These are phyloP conservation scores for Alternaria sp. DNA, from an alignment of 2,329 filamentous ascomycete genomes.

Conservation along the genomic window DNA sequence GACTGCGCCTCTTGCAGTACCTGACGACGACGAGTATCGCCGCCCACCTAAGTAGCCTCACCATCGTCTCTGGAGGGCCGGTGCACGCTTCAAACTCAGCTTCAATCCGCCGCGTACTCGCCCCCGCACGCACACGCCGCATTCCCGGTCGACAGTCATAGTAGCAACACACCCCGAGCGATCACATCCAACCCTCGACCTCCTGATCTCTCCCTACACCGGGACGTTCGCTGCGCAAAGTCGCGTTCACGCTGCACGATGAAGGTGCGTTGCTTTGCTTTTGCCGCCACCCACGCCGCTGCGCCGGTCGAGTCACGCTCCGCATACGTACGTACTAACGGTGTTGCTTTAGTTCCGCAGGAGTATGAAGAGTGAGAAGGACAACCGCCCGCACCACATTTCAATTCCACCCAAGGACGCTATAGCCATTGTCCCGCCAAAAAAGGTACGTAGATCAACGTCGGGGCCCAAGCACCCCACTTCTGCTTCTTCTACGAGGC, in stretches of 20 bases:
- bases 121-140: constrained; percentile 19
- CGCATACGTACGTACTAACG: constrained; percentile 38
- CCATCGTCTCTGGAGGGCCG: constrained; percentile 7
- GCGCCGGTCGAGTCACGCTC: constrained; percentile 29
- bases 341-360: constrained; percentile 67
- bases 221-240: constrained; percentile 17
- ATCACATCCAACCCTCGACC: constrained; percentile 6
- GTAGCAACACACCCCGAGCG: background rate
- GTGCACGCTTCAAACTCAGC: constrained; percentile 7
- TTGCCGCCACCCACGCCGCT: constrained; percentile 14
- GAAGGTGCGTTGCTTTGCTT: constrained; percentile 26
- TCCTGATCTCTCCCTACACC: constrained; percentile 16
- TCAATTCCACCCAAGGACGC: constrained; percentile 85
- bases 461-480: constrained; percentile 1
- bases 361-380: constrained; percentile 91
- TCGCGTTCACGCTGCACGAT: constrained; percentile 26
- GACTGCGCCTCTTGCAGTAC: constrained; percentile 13
- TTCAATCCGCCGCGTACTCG: constrained; percentile 14
- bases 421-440: constrained; percentile 87
- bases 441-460: constrained; percentile 71
- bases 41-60: constrained; percentile 5
- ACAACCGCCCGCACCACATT: constrained; percentile 73
- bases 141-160: constrained; percentile 14
- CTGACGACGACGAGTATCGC: constrained; percentile 13
- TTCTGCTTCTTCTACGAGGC: background rate